Evolutionary conservation across 352 stramenopile genomes (phyloP).

Genomic region (Globisporangium paroecandrum): DNA sequence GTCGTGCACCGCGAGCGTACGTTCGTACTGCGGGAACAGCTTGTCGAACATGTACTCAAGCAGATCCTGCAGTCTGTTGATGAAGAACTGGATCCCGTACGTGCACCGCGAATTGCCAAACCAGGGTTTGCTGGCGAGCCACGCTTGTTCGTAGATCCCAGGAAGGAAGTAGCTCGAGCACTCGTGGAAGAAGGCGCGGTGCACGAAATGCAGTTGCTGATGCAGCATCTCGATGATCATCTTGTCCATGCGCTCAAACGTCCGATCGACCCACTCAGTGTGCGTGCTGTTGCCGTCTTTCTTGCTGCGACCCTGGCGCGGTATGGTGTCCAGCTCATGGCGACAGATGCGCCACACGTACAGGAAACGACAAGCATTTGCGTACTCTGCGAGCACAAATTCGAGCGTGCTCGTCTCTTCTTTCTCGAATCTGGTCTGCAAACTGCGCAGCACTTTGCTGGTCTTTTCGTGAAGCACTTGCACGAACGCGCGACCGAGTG

Average conservation of each 20-base stretch:
- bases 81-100: constrained; percentile 52
- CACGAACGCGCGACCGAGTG: constrained; percentile 55
- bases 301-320: constrained; percentile 24
- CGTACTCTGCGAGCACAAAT: constrained; percentile 49
- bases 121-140: constrained; percentile 51
- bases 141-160: constrained; percentile 56
- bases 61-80: constrained; percentile 45
- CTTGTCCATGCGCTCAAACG: constrained; percentile 57
- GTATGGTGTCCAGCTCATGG: constrained; percentile 49
- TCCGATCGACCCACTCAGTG: constrained; percentile 59
- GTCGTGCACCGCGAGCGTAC: constrained; percentile 55
- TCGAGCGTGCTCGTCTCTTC: constrained; percentile 35
- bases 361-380: constrained; percentile 47
- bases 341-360: constrained; percentile 67
- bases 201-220: constrained; percentile 46
- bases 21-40: constrained; percentile 45
- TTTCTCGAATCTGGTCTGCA: constrained; percentile 28
- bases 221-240: constrained; percentile 50
- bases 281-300: constrained; percentile 36
- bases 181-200: constrained; percentile 63
- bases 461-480: constrained; percentile 66
- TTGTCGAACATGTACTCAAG: constrained; percentile 40
- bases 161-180: constrained; percentile 39
- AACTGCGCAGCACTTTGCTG: constrained; percentile 33
- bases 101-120: constrained; percentile 58